Evolutionary conservation across 2,329 filamentous ascomycete genomes (phyloP), one percentile per base, ranked within the genome.

Genomic region (Exserohilum turcica): DNA sequence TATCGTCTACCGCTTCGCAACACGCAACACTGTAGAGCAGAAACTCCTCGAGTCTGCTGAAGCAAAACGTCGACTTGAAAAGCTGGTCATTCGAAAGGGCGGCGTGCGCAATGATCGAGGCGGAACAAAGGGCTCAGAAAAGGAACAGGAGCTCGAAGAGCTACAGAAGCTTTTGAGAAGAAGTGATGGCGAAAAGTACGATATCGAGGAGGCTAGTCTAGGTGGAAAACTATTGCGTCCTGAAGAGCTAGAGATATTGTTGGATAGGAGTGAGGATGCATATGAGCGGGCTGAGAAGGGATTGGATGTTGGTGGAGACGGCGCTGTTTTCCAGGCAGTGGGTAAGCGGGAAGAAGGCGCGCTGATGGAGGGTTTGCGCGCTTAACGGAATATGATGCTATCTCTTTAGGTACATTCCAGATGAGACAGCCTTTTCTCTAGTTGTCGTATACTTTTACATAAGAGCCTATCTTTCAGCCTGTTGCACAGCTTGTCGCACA

Each of bases 1-100:
- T 1, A 86, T 99, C 16, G 89, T 99, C 0, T 99, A 95, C 74
- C 88, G 94, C 1, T 86, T 99, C 29, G 93, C 94, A 0, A 99
- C 94, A 0, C 92, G 92, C 66, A 90, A 89, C 7, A 97, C 94
- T 0, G 91, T 99, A 0, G 94, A 99, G 71, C 91, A 97, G 67
- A 87, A 86, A 5, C 80, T 97, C 0, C 84, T 97, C 0, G 84
- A 92, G 65, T 92, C 90, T 29, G 94, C 94, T 0, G 92, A 97
- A 65, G 91, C 90, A 1, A 99, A 99, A 75, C 87, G 94, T 0
- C 84, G 92, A 1, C 82, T 99, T 0, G 94, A 99, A 72, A 96
- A 97, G 70, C 80, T 99, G 0, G 91, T 99, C 6, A 99, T 99
- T 67, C 90, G 93, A 56, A 97, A 97, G 72, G 93, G 93, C 79